These are phyloP conservation scores for Willaertia magna DNA, from an alignment of 208 protist species.

Conservation along the genomic window DNA sequence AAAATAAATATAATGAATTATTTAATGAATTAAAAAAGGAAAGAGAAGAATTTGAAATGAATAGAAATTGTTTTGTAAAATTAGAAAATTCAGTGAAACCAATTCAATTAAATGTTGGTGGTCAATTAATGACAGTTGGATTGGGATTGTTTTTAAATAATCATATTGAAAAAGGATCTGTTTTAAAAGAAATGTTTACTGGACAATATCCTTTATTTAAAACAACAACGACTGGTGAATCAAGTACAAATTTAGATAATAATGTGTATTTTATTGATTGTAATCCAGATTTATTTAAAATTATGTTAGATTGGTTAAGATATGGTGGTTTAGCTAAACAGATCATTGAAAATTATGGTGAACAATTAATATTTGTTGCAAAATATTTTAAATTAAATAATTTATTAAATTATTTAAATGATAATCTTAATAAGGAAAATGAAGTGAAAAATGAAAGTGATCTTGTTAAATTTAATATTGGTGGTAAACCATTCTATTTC, in stretches of 20 bases:
- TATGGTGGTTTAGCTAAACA: not conserved
- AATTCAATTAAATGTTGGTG: not conserved
- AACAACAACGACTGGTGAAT: too few relatives aligned
- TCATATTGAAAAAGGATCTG: not conserved
- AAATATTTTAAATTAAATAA: not conserved
- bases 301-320: not conserved
- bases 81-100: not conserved
- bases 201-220: not conserved
- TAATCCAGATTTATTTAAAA: not conserved
- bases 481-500: too few relatives aligned
- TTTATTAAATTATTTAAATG: too few relatives aligned
- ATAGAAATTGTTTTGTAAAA: not conserved
- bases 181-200: not conserved
- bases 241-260: too few relatives aligned
- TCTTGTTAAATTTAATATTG: too few relatives aligned
- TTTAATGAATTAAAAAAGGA: not conserved
- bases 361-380: not conserved
- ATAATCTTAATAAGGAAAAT: too few relatives aligned
- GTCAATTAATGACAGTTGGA: not conserved
- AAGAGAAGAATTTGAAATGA: not conserved
- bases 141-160: not conserved
- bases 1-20: not conserved
- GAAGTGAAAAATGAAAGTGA: too few relatives aligned
- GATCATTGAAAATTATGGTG: not conserved
- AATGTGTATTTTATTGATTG: not conserved